phyloP scores from a whole-genome alignment of 352 stramenopile species.

The Thraustochytrium striatum region DNA sequence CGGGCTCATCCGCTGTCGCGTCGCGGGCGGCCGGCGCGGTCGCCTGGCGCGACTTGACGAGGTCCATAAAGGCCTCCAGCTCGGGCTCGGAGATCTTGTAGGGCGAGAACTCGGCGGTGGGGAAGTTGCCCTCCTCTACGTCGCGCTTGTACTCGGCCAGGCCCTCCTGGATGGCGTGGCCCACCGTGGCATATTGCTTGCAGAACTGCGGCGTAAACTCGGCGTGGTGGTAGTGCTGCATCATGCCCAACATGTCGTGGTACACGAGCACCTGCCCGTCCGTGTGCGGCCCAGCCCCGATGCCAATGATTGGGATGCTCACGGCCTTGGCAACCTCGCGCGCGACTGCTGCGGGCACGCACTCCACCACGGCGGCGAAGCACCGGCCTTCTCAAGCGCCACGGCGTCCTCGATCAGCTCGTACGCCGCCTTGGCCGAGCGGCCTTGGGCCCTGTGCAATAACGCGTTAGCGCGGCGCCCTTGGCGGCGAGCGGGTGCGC shows the following conservation, averaged over 20 bases:
- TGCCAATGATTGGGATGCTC: slow-evolving; percentile 96
- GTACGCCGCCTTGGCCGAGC: slow-evolving; percentile 58
- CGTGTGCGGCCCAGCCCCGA: slow-evolving; percentile 86
- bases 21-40: background rate
- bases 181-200: slow-evolving; percentile 93
- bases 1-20: background rate
- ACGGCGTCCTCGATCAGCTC: slow-evolving; percentile 92
- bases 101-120: slow-evolving; percentile 82
- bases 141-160: slow-evolving; percentile 92
- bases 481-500: slow-evolving; percentile 2
- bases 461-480: background rate
- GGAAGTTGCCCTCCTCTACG: slow-evolving; percentile 89
- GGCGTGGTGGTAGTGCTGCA: slow-evolving; percentile 94
- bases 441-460: slow-evolving; percentile 24
- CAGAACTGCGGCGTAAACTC: slow-evolving; percentile 95
- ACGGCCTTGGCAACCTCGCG: slow-evolving; percentile 87
- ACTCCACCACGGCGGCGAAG: slow-evolving; percentile 86
- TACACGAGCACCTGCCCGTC: slow-evolving; percentile 95
- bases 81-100: slow-evolving; percentile 87
- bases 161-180: slow-evolving; percentile 82
- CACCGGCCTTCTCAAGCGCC: slow-evolving; percentile 85
- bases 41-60: background rate
- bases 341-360: slow-evolving; percentile 78
- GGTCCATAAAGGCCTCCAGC: slow-evolving; percentile 49
- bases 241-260: slow-evolving; percentile 96